Evolutionary conservation across 805 yeast species (phyloP).

Genomic region (Lipomyces lipofer): DNA sequence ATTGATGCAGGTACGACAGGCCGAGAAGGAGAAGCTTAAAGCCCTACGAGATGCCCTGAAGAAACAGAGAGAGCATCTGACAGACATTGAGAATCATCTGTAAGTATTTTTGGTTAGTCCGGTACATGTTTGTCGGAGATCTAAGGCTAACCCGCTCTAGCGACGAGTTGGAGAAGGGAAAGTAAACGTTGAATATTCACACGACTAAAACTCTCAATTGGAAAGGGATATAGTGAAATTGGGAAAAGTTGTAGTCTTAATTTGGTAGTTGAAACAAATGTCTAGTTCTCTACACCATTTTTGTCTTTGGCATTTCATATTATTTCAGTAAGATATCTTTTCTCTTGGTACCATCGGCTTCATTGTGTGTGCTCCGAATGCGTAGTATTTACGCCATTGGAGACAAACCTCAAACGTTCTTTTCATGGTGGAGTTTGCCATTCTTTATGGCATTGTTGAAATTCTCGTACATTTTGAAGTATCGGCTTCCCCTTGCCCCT

Average conservation of each 20-base stretch:
- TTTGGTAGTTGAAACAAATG: neutral
- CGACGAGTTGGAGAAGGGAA: conserved; percentile 28
- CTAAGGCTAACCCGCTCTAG: conserved; percentile 9
- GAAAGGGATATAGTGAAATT: neutral
- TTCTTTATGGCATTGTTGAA: no score
- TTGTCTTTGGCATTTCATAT: neutral
- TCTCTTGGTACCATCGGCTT: no score
- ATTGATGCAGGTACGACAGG: conserved; percentile 59
- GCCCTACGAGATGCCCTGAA: conserved; percentile 73
- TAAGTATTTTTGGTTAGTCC: conserved; percentile 12
- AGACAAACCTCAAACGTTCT: no score
- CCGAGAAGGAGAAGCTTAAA: conserved; percentile 84
- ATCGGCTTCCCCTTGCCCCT: no score
- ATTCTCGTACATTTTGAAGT: no score
- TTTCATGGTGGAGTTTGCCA: no score
- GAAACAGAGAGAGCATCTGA: conserved; percentile 50
- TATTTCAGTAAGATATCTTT: neutral
- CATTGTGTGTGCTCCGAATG: no score
- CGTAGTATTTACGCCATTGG: no score
- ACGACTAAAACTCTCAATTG: neutral
- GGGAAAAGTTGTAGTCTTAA: neutral
- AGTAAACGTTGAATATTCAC: conserved; percentile 8
- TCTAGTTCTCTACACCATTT: neutral
- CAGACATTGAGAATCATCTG: conserved; percentile 32
- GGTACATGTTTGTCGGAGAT: neutral